Conservation (phyloP, 495 filamentous ascomycete genomes). For the Parathielavia appendiculata region DNA sequence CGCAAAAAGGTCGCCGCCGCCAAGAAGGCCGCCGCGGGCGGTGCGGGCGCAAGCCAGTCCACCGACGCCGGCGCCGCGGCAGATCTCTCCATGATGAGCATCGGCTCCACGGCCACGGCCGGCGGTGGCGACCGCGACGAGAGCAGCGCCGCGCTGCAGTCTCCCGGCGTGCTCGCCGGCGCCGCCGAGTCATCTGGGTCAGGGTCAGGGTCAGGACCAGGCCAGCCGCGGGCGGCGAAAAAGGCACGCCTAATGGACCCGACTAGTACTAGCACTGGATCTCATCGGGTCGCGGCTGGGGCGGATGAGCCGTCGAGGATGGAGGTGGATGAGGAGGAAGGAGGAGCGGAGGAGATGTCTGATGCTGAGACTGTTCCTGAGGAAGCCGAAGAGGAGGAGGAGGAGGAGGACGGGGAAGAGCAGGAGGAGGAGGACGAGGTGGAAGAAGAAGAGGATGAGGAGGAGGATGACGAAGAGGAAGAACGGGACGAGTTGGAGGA, state of each 20-base stretch:
- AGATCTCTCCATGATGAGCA: constrained; percentile 36
- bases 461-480: constrained; percentile 52
- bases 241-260: constrained; percentile 42
- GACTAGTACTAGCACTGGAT: neutral
- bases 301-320: constrained; percentile 34
- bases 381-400: constrained; percentile 51
- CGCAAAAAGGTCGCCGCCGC: constrained; percentile 45
- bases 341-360: constrained; percentile 33
- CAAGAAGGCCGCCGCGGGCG: constrained; percentile 29
- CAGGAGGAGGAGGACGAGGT: constrained; percentile 44
- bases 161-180: too few species aligned
- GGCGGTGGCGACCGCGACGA: constrained; percentile 10
- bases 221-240: constrained; percentile 28
- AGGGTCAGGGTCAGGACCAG: neutral
- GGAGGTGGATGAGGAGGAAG: constrained; percentile 36
- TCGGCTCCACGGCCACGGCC: constrained; percentile 19
- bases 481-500: constrained; percentile 40
- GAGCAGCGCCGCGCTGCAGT: neutral
- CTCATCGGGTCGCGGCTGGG: neutral
- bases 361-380: constrained; percentile 51
- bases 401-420: constrained; percentile 43
- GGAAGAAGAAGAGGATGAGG: constrained; percentile 46
- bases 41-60: constrained; percentile 3
- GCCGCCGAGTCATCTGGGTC: too few species aligned
- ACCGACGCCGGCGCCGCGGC: constrained; percentile 9